A percentile compares a stretch with the other conserved stretches of the same genome.
These are phyloP conservation scores for Blastobotrys apis DNA, from an alignment of 1,139 yeast genomes.

Conservation along the genomic window DNA sequence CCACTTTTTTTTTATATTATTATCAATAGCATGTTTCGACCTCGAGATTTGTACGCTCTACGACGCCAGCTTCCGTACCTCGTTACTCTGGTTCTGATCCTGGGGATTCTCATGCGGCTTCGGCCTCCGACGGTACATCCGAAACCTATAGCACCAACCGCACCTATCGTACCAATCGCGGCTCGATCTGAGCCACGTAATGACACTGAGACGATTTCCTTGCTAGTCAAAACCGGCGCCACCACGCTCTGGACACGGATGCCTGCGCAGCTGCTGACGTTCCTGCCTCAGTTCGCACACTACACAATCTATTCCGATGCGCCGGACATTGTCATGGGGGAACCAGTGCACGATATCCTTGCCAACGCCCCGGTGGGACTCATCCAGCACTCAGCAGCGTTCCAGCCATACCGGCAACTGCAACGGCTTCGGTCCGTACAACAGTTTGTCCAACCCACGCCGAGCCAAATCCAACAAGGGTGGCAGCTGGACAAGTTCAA, in stretches of 20 bases:
- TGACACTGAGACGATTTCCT: too few species aligned
- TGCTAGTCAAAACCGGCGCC: conserved; percentile 38
- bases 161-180: too few species aligned
- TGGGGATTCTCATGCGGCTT: too few species aligned
- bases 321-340: conserved; percentile 31
- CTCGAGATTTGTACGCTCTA: too few species aligned
- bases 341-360: conserved; percentile 33
- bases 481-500: conserved; percentile 40
- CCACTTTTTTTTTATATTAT: too few species aligned
- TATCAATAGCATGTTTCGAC: too few species aligned
- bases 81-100: too few species aligned
- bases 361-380: conserved; percentile 29
- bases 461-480: conserved; percentile 18
- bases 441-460: conserved; percentile 16
- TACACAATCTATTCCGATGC: conserved; percentile 37
- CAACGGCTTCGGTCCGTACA: too few species aligned
- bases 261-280: conserved; percentile 36
- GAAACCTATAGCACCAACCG: too few species aligned
- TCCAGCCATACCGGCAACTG: conserved; percentile 28
- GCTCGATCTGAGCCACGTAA: too few species aligned
- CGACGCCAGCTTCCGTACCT: too few species aligned
- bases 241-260: conserved; percentile 36
- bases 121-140: too few species aligned
- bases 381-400: conserved; percentile 20
- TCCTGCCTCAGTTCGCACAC: conserved; percentile 33